These are phyloP conservation scores for Microcera coccophila DNA, from an alignment of 2,329 filamentous ascomycete genomes.

Conservation along the genomic window DNA sequence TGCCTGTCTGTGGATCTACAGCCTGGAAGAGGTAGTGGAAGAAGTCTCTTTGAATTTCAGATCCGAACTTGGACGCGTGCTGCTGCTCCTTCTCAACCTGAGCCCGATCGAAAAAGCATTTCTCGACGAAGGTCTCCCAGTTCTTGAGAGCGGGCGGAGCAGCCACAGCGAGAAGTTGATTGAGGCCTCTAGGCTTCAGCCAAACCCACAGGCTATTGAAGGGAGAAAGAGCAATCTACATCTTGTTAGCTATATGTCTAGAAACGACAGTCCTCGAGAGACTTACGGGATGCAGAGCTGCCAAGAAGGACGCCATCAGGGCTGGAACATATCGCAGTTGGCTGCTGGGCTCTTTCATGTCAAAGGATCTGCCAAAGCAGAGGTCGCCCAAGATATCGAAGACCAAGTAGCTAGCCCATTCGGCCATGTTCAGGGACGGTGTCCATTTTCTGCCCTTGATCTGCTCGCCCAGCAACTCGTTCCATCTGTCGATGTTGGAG, in stretches of 20 bases:
- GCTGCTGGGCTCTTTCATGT: slow-evolving; percentile 14
- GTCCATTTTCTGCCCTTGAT: slow-evolving; percentile 7
- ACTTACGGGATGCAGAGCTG: slow-evolving; percentile 12
- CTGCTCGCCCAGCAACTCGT: slow-evolving; percentile 11
- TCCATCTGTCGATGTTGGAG: slow-evolving; percentile 14
- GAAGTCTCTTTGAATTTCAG: slow-evolving; percentile 19
- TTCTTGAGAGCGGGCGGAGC: slow-evolving; percentile 16
- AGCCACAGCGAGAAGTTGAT: slow-evolving; percentile 14
- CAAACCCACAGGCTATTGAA: slow-evolving; percentile 20
- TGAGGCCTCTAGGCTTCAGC: slow-evolving; percentile 23
- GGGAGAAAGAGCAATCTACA: slow-evolving; percentile 21
- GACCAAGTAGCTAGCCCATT: slow-evolving; percentile 18
- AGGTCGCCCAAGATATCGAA: slow-evolving; percentile 21
- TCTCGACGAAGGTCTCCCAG: slow-evolving; percentile 19
- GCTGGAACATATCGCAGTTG: slow-evolving; percentile 14
- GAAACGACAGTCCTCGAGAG: rapidly evolving
- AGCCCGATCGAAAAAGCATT: slow-evolving; percentile 15
- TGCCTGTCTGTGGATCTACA: slow-evolving; percentile 22
- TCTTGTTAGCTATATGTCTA: not conserved
- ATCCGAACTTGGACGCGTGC: slow-evolving; percentile 1
- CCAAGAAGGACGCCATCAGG: slow-evolving; percentile 14
- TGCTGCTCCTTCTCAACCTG: slow-evolving; percentile 9
- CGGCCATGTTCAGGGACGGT: slow-evolving; percentile 13
- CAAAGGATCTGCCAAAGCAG: slow-evolving; percentile 20
- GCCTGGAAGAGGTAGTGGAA: slow-evolving; percentile 22